Conservation (phyloP, 345 rosid genomes). For the Camelina hispida region DNA sequence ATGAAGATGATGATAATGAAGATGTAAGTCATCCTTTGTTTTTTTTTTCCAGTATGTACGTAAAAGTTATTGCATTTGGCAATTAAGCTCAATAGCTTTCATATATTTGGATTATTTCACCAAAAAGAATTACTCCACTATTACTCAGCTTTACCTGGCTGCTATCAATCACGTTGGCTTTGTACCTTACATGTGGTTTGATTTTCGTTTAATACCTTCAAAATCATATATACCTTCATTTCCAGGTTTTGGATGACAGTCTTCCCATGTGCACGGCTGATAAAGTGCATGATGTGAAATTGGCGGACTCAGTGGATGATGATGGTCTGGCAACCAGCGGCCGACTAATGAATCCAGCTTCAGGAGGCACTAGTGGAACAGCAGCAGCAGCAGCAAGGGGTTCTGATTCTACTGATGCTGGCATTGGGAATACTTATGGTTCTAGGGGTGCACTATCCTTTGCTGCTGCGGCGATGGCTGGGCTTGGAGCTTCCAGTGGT, state of each 20-base stretch:
- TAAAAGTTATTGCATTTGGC: conserved; percentile 10
- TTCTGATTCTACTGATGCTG: conserved; percentile 75
- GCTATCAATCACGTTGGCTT: neutral
- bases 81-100: conserved; percentile 9
- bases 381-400: conserved; percentile 66
- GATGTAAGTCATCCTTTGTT: conserved; percentile 65
- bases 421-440: conserved; percentile 72
- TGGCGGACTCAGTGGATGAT: conserved; percentile 86
- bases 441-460: conserved; percentile 96
- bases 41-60: conserved; percentile 6
- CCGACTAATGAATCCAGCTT: conserved; percentile 62
- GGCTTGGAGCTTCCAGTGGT: conserved; percentile 88
- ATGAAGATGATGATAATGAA: conserved; percentile 91
- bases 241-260: conserved; percentile 87
- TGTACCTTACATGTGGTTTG: conserved; percentile 9
- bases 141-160: neutral
- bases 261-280: conserved; percentile 93
- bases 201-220: neutral
- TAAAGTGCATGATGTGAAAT: conserved; percentile 93
- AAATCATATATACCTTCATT: conserved; percentile 16
- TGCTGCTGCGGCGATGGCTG: conserved; percentile 99
- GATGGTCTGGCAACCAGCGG: conserved; percentile 58
- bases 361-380: conserved; percentile 86
- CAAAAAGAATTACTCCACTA: neutral
- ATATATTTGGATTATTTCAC: neutral